Conservation (phyloP, 2,329 filamentous ascomycete species). For the Cytospora mali region DNA sequence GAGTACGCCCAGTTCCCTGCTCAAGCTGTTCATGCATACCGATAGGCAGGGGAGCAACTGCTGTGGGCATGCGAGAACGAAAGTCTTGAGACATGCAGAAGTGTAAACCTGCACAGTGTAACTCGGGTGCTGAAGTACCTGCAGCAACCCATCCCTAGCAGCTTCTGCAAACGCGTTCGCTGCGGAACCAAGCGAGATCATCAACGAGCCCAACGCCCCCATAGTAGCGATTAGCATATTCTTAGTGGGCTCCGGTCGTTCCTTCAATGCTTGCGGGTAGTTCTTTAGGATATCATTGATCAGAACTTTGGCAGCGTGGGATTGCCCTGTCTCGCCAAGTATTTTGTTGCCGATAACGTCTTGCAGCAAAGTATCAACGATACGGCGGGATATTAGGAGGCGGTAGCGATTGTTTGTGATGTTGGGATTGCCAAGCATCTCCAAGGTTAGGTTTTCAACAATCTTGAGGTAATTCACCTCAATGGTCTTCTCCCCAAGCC, state of each 20-base stretch:
- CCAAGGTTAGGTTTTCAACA: constrained; percentile 76
- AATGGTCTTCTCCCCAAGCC: constrained; percentile 79
- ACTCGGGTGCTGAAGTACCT: constrained; percentile 90
- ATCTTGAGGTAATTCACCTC: constrained; percentile 83
- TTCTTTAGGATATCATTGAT: constrained; percentile 92
- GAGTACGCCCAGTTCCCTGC: constrained; percentile 79
- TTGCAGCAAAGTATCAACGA: constrained; percentile 81
- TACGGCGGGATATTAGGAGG: constrained; percentile 80
- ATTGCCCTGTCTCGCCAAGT: constrained; percentile 85
- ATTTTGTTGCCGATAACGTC: constrained; percentile 80
- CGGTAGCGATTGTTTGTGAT: constrained; percentile 87
- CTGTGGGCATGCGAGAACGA: constrained; percentile 88
- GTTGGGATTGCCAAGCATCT: constrained; percentile 75
- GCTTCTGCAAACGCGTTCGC: constrained; percentile 76
- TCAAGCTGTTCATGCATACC: constrained; percentile 94
- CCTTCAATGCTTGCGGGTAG: constrained; percentile 86
- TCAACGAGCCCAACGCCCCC: constrained; percentile 76
- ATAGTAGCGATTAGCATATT: constrained; percentile 79
- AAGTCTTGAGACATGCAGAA: constrained; percentile 80
- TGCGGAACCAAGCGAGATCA: constrained; percentile 80
- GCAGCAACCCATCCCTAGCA: constrained; percentile 83
- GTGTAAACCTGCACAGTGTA: constrained; percentile 94
- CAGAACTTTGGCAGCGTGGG: constrained; percentile 77
- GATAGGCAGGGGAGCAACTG: constrained; percentile 90
- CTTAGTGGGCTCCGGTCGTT: constrained; percentile 86